Percentiles rank a stretch among this genome's conserved stretches.
Conservation (phyloP, 495 filamentous ascomycete genomes). For the Daldinia loculata region DNA sequence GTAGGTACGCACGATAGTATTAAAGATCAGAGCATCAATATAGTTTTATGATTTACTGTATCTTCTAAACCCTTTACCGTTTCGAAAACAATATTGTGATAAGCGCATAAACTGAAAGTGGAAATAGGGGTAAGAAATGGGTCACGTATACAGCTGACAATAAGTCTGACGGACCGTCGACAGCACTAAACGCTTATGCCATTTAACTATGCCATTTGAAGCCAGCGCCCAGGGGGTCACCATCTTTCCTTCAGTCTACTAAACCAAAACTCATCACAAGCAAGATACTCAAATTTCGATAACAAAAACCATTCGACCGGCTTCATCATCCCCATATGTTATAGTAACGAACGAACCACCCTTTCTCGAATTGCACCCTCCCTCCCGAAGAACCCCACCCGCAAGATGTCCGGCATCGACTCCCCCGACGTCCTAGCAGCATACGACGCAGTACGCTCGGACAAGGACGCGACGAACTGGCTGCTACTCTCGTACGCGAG, state of each 20-base stretch:
- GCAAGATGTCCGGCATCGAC: conserved; percentile 56
- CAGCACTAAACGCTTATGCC: conserved; percentile 13
- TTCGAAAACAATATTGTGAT: no score
- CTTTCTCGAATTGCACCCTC: conserved; percentile 1
- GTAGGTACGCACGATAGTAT: no score
- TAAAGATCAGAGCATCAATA: no score
- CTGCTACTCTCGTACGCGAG: conserved; percentile 63
- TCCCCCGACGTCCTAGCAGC: conserved; percentile 57
- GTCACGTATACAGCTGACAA: conserved; percentile 13
- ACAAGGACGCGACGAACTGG: conserved; percentile 66
- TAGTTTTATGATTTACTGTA: no score
- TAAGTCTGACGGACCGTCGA: conserved; percentile 13
- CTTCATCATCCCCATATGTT: conserved; percentile 27
- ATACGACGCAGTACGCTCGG: conserved; percentile 62
- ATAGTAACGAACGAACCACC: conserved; percentile 25
- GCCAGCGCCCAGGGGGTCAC: not conserved
- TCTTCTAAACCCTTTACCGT: no score
- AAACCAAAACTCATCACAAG: conserved; percentile 11
- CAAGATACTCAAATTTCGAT: conserved; percentile 19
- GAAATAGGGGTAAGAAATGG: conserved; percentile 18
- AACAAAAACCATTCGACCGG: conserved; percentile 8
- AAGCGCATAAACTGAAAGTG: not conserved
- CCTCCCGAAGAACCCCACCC: not conserved
- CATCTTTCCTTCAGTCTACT: not conserved
- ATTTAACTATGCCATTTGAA: conserved; percentile 11